Conservation (phyloP, 768 basidiomycete species). For the Lentinula guzmanii region DNA sequence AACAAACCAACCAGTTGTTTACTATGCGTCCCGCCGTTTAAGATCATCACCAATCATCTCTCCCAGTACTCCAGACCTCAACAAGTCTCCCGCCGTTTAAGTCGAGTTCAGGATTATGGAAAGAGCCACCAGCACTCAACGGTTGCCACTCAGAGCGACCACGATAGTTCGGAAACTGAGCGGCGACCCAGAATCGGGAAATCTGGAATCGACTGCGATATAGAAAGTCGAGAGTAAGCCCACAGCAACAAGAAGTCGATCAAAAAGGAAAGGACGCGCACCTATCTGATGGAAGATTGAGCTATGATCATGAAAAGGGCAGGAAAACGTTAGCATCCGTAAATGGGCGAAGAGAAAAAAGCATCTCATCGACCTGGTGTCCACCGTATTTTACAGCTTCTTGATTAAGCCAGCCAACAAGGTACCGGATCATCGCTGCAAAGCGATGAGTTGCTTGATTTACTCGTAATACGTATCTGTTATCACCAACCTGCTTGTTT, state of each 20-base stretch:
- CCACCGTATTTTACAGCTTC: conserved; percentile 33
- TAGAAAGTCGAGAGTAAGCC: background rate
- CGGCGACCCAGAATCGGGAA: background rate
- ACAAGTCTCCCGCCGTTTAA: background rate
- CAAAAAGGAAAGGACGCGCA: background rate
- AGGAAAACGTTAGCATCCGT: no score
- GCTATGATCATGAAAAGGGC: background rate
- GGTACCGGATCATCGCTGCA: conserved; percentile 24
- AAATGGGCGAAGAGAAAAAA: background rate
- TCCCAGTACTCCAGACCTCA: background rate
- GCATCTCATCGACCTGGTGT: conserved; percentile 18
- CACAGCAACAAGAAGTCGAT: background rate
- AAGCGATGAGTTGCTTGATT: background rate
- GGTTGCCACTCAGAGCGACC: background rate
- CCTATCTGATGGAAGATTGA: background rate
- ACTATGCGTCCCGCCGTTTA: no score
- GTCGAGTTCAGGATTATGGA: background rate
- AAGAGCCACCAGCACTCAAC: background rate
- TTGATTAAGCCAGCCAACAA: conserved; percentile 33
- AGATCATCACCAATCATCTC: background rate
- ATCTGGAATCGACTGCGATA: background rate
- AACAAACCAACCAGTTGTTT: no score
- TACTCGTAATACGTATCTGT: no score
- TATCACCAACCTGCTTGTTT: conserved; percentile 18
- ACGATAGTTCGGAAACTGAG: background rate